Evolutionary conservation across 2,329 filamentous ascomycete species (phyloP), one percentile per base, ranked within the genome.

Genomic region (Biscogniauxia mediterranea): DNA sequence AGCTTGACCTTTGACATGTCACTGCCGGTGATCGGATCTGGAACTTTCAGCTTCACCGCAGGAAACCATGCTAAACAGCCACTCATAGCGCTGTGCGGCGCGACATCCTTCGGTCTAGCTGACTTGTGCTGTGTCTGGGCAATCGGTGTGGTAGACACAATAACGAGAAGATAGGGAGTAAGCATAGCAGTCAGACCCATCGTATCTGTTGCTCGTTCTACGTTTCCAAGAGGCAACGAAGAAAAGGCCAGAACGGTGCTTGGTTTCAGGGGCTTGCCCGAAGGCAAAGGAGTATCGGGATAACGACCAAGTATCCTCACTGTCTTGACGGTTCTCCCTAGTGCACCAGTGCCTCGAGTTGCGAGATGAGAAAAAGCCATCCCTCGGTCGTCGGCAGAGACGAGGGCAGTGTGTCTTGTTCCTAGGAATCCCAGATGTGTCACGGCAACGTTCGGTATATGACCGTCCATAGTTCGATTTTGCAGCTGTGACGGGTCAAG

Each of bases 351-450:
- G 1, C 95, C 96, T 69, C 96, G 85, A 9, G 92, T 96, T 9
- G 95, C 96, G 9, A 99, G 84, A 76, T 99, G 96, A 2, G 95
- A 97, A 75, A 99, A 99, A 0, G 95, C 94, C 96, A 99, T 99
- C 20, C 96, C 95, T 55, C 87, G 87, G 70, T 96, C 91, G 76
- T 99, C 93, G 2, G 95, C 95, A 3, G 95, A 99, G 11, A 98
- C 93, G 5, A 99, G 81, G 3, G 96, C 95, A 15, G 95, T 99
- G 70, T 95, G 93, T 61, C 96, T 85, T 2, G 92, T 97, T 7
- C 94, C 95, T 5, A 99, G 81, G 73, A 99, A 99, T 0, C 94
- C 95, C n/a, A 99, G 78, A 75, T 99, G 93, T 6, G 95, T 87
- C 52, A 99, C 86, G 2, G 91, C 85, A 32, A 88, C 87, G 62